Base-by-base conservation (phyloP, 805 yeast species). In the Metschnikowia cubensis region DNA sequence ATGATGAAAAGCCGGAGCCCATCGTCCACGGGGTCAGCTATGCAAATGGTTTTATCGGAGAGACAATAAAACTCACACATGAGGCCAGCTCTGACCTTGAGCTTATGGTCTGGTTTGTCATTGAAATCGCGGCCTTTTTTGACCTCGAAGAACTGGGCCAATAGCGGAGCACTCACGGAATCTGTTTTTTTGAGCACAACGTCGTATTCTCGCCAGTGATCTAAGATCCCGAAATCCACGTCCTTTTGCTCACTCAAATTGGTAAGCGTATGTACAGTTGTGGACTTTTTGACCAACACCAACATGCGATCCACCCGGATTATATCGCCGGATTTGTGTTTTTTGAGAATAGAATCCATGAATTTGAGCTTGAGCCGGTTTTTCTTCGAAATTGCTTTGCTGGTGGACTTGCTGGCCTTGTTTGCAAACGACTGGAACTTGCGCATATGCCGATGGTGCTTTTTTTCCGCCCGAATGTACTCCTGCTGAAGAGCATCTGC, bases 141-240 rank as follows among this genome's bases (percentile, higher is more conserved):
- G 2, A 68, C 65, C 11, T 75, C 77, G 65, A 81, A 85, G 52
- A 90, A 79, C 59, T 89, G 90, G 1, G 89, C 52, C 3, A 73
- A 63, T 0, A 89, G 60, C 0, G 95, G 91, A 8, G 69, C 66
- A 2, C 68, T 71, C 0, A 60, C 43, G 50, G 74, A 67, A 14
- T 80, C 83, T 0, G 87, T 81, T n/a, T 80, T 76, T 51, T 92
- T 70, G 1, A 85, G 83, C 1, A 87, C 89, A 2, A 87, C 85
- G 25, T 82, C 69, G 61, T 83, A 88, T 62, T 91, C 97, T 52
- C 77, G 81, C 94, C 97, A 89, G 43, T 89, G 68, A 50, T 87
- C 91, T 8, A 74, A 53, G 1, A 87, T 75, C 47, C 85, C 67
- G 0, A 87, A 73, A 37, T 80, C 81, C 22, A 74, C 71, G 1